Base-by-base conservation (phyloP, 148 eudicot genomes). In the Rhododendron kiyosumense region DNA sequence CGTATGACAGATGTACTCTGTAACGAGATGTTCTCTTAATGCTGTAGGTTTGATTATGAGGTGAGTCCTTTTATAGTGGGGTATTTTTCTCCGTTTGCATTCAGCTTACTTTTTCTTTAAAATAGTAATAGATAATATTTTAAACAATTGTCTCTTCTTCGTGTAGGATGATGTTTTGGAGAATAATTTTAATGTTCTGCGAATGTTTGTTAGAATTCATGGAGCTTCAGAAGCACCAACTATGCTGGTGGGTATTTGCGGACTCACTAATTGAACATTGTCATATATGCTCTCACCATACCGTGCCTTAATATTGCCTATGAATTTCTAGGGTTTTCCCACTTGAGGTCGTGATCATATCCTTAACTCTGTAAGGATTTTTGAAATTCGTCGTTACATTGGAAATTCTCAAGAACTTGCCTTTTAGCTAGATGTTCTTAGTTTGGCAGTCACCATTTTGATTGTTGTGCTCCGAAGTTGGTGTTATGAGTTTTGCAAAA, bases 21-120 rank as follows among this genome's bases (percentile, higher is more conserved):
- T 86, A 51, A 84, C 49, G n/a, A 63, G 74, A 57, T 88, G 83
- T 48, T 18, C 34, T 79, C n/a, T 43, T 82, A 88, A 86, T 90
- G 85, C 86, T 61, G 74, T 90, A 95, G 99, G 91, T 97, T 91
- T 86, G 99, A 95, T 87, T 97, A 97, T 88, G 98, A 97, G 99
- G 99, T 94, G 24, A 85, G 95, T 86, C 67, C 63, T 11, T 79
- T 79, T 4, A 63, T 63, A 38, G 2, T 88, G 86, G 57, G 75
- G 67, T 24, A n/a, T 75, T 38, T 52, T 67, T 78, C 10, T 45
- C 36, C 3, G 12, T 54, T 73, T 87, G 5, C 20, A 61, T 83
- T 78, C 32, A 45, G 34, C 14, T 84, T 63, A 13, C 28, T 86
- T 82, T 61, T 81, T 28, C 11, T 85, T 77, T 30, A 61, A 74